Percentiles rank a stretch among this genome's conserved stretches.
Conservation (phyloP, 495 filamentous ascomycete genomes). For the Penicillium steckii region DNA sequence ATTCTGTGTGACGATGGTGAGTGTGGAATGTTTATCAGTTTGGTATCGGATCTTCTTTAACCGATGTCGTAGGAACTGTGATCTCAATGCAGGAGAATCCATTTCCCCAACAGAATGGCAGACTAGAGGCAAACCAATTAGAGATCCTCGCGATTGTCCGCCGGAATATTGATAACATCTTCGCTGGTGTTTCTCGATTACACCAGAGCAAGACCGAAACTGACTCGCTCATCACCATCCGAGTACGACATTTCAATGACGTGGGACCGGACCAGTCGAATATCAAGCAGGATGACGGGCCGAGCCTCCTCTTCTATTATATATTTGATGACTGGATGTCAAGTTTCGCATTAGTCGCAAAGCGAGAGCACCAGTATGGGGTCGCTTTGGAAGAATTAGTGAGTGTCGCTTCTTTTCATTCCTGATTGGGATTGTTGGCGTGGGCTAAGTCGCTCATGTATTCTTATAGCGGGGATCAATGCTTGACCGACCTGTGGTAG, state of each 20-base stretch:
- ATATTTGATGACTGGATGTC: conserved; percentile 85
- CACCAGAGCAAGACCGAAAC: conserved; percentile 40
- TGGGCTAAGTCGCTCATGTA: too few relatives aligned
- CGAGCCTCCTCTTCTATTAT: conserved; percentile 81
- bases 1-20: conserved; percentile 77
- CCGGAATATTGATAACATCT: conserved; percentile 68
- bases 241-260: conserved; percentile 44
- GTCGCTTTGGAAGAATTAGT: conserved; percentile 57
- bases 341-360: conserved; percentile 61
- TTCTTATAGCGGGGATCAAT: conserved; percentile 55
- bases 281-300: conserved; percentile 57
- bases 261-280: conserved; percentile 29
- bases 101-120: conserved; percentile 40
- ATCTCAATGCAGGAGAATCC: conserved; percentile 76
- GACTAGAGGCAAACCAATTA: conserved; percentile 28
- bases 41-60: conserved; percentile 1
- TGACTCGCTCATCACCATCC: conserved; percentile 48
- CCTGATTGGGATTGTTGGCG: too few relatives aligned
- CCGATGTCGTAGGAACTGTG: conserved; percentile 55
- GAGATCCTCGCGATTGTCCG: conserved; percentile 55
- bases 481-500: conserved; percentile 56
- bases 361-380: conserved; percentile 60
- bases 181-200: conserved; percentile 64
- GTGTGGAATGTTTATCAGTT: conserved; percentile 2
- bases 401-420: conserved; percentile 13